Evolutionary conservation across 306 rosid genomes (phyloP).

Genomic region (Lupinus albus): DNA sequence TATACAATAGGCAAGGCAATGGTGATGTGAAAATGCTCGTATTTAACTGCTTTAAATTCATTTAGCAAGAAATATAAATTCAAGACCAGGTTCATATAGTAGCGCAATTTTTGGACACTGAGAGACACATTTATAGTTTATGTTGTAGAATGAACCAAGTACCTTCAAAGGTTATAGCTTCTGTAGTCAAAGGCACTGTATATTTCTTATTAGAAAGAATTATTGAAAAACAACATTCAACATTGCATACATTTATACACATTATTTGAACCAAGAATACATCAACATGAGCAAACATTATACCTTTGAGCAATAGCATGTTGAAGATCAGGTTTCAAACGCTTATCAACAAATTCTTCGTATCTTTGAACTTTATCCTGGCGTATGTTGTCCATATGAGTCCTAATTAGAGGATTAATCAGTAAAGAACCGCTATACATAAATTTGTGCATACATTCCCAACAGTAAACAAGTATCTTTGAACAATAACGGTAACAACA

Average conservation of each 20-base stretch:
- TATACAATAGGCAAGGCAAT: constrained; percentile 33
- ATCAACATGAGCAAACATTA: background rate
- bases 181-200: constrained; percentile 2
- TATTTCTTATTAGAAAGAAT: constrained; percentile 3
- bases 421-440: constrained; percentile 1
- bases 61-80: constrained; percentile 13
- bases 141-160: constrained; percentile 23
- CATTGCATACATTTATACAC: background rate
- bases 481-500: background rate
- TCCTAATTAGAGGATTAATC: constrained; percentile 36
- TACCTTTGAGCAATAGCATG: constrained; percentile 78
- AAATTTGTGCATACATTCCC: constrained; percentile 22
- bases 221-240: constrained; percentile 13
- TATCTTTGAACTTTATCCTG: constrained; percentile 60
- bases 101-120: background rate
- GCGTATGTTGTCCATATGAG: constrained; percentile 54
- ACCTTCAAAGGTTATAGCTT: constrained; percentile 7
- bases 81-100: background rate
- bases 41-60: constrained; percentile 17
- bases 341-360: constrained; percentile 83
- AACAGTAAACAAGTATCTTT: background rate
- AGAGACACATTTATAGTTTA: background rate
- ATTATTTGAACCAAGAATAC: constrained; percentile 18
- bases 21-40: background rate
- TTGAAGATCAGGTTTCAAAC: constrained; percentile 88